Conservation (phyloP, 805 yeast species). For the Candida ipomoeae region DNA sequence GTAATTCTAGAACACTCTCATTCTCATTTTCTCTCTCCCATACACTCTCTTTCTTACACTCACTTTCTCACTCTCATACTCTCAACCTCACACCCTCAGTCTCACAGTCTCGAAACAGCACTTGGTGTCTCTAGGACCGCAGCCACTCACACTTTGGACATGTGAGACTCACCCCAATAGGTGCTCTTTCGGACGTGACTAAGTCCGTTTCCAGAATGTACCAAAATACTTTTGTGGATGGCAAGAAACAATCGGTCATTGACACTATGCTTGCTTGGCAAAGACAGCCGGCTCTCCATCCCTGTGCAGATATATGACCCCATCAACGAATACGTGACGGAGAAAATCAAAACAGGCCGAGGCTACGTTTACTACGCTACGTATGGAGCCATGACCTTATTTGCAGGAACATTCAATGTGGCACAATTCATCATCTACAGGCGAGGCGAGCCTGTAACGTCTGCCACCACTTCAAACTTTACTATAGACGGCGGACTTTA, state of each 20-base stretch:
- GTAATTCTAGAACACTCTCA: no score
- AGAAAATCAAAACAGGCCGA: slow-evolving; percentile 50
- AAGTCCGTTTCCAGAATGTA: slow-evolving; percentile 93
- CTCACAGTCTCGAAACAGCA: no score
- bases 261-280: slow-evolving; percentile 83
- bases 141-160: no score
- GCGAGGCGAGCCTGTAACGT: background rate
- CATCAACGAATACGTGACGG: slow-evolving; percentile 74
- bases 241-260: slow-evolving; percentile 82
- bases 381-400: slow-evolving; percentile 55
- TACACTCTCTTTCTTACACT: no score
- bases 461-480: background rate
- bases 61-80: no score
- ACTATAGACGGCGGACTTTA: no score
- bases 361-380: slow-evolving; percentile 58
- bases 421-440: slow-evolving; percentile 33
- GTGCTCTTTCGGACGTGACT: slow-evolving; percentile 95
- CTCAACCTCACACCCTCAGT: no score
- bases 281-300: slow-evolving; percentile 59
- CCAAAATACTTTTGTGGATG: slow-evolving; percentile 93
- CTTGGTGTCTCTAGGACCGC: no score
- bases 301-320: slow-evolving; percentile 84
- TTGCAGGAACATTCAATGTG: slow-evolving; percentile 83
- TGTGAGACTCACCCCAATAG: no score
- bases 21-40: no score